Evolutionary conservation across 202 grass and related monocot genomes (phyloP).

Genomic region (Sporobolus alterniflorus): DNA sequence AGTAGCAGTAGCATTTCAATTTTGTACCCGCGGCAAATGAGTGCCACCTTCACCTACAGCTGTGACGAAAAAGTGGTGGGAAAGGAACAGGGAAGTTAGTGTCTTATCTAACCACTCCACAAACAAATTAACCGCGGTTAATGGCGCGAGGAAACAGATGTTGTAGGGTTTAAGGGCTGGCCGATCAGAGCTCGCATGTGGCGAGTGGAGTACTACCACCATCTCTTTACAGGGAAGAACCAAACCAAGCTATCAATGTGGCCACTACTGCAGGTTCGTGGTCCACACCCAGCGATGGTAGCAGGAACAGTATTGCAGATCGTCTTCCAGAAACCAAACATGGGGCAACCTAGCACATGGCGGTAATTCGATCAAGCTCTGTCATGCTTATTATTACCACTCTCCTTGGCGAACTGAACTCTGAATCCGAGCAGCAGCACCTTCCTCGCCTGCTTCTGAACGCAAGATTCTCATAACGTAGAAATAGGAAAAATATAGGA

Average conservation of each 20-base stretch:
- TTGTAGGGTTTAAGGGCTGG: constrained; percentile 22
- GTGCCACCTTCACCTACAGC: not conserved
- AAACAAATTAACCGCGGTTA: not conserved
- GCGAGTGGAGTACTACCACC: not conserved
- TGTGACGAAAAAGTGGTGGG: not conserved
- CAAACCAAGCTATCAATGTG: constrained; percentile 22
- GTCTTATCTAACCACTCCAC: not conserved
- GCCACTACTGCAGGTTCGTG: not conserved
- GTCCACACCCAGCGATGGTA: not conserved
- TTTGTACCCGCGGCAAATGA: constrained; percentile 30
- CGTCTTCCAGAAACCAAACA: constrained; percentile 29
- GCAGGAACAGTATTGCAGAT: not conserved
- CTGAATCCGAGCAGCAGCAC: no score
- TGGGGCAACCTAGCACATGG: constrained; percentile 33
- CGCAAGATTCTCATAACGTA: no score
- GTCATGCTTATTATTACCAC: no score
- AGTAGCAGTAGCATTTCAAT: not conserved
- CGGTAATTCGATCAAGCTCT: no score
- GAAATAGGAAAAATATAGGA: no score
- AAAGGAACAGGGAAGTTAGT: not conserved
- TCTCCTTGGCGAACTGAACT: not conserved
- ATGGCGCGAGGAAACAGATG: not conserved
- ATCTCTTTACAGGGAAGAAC: not conserved
- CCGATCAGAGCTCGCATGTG: constrained; percentile 38
- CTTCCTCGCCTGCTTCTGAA: no score